Evolutionary conservation across 2,329 filamentous ascomycete species (phyloP).

Genomic region (Penicillium sp.): DNA sequence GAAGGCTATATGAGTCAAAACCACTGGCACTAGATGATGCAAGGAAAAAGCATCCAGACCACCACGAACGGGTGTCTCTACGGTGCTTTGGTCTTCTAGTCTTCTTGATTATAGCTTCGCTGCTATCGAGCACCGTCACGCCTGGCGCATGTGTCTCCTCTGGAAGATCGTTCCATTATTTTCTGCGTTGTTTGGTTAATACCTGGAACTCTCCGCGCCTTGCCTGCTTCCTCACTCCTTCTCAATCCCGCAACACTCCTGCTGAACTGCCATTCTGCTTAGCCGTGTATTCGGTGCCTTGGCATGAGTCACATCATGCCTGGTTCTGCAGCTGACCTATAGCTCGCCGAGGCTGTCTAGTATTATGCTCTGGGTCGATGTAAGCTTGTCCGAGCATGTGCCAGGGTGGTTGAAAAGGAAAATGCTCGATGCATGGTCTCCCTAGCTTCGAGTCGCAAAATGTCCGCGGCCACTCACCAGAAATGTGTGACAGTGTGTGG

Average conservation of each 20-base stretch:
- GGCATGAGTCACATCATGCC: slow-evolving; percentile 7
- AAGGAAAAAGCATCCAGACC: slow-evolving; percentile 28
- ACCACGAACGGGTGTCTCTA: not conserved
- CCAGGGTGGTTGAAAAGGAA: slow-evolving; percentile 1
- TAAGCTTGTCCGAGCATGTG: not conserved
- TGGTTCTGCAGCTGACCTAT: not conserved
- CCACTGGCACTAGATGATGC: slow-evolving; percentile 65
- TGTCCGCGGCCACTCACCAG: slow-evolving; percentile 1
- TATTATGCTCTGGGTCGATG: not conserved
- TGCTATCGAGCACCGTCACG: slow-evolving; percentile 12
- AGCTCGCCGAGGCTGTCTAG: not conserved
- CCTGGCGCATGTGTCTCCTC: slow-evolving; percentile 13
- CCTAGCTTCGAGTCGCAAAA: slow-evolving; percentile 13
- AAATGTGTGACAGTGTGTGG: not conserved
- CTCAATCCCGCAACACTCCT: not conserved
- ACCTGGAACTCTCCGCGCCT: slow-evolving; percentile 22
- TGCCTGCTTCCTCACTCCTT: slow-evolving; percentile 7
- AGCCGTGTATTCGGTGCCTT: not conserved
- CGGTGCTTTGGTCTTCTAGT: slow-evolving; percentile 9
- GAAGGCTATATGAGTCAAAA: slow-evolving; percentile 80
- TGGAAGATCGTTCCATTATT: slow-evolving; percentile 16
- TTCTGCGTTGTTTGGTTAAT: slow-evolving; percentile 12
- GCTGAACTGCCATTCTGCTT: slow-evolving; percentile 2
- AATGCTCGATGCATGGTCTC: slow-evolving; percentile 6
- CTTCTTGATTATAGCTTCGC: slow-evolving; percentile 1